Conservation (phyloP, 1,139 yeast genomes). For the Debaryomycetaceae sp. region DNA sequence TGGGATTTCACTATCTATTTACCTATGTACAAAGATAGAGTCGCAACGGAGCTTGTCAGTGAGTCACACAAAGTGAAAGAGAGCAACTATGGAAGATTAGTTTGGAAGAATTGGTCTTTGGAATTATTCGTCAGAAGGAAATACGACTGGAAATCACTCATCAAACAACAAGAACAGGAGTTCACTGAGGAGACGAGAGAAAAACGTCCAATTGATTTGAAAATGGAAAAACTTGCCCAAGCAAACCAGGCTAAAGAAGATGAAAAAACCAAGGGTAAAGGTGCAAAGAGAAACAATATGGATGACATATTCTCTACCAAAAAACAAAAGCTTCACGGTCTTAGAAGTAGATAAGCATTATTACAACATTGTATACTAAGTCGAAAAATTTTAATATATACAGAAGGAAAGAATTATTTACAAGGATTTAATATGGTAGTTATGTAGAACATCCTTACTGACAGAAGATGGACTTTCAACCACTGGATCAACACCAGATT, state of each 20-base stretch:
- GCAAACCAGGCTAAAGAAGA: background rate
- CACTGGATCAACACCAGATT: constrained; percentile 82
- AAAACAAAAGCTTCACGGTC: background rate
- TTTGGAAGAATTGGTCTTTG: constrained; percentile 94
- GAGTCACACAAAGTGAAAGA: constrained; percentile 72
- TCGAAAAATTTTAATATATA: constrained; percentile 1
- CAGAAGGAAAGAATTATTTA: constrained; percentile 7
- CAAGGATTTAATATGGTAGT: constrained; percentile 41
- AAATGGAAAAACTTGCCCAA: constrained; percentile 35
- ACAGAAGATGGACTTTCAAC: constrained; percentile 82
- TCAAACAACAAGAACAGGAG: constrained; percentile 68
- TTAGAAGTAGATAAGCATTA: constrained; percentile 2
- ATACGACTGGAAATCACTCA: constrained; percentile 75
- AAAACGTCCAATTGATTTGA: constrained; percentile 44
- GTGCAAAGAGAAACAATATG: background rate
- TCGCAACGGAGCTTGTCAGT: constrained; percentile 66
- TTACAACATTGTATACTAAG: background rate
- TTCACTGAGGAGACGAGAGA: constrained; percentile 25
- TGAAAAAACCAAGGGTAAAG: background rate
- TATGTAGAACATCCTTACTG: constrained; percentile 41
- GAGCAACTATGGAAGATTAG: constrained; percentile 82
- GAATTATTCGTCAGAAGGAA: constrained; percentile 72
- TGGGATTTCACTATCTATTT: constrained; percentile 78
- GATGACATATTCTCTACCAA: background rate
- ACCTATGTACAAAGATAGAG: constrained; percentile 81